These are phyloP conservation scores for Suillus clintonianus DNA, from an alignment of 768 basidiomycete species.

Conservation along the genomic window DNA sequence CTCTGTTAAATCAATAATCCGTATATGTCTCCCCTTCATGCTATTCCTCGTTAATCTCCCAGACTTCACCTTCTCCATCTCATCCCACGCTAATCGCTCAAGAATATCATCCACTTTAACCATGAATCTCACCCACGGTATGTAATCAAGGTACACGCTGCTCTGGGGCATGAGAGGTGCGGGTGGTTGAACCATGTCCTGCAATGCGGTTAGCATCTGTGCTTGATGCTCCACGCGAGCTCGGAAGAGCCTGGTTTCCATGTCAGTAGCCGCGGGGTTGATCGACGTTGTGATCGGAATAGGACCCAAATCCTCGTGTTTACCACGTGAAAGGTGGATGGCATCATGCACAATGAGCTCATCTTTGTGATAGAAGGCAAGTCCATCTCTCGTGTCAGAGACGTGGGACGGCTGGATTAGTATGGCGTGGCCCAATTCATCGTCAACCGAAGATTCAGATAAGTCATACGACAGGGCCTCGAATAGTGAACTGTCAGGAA, in stretches of 20 bases:
- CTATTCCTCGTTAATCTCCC: conserved; percentile 65
- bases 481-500: conserved; percentile 12
- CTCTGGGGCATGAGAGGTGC: conserved; percentile 45
- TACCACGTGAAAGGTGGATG: conserved; percentile 50
- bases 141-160: conserved; percentile 64
- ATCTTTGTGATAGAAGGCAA: conserved; percentile 45
- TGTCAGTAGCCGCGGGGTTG: conserved; percentile 31
- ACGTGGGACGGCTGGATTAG: conserved; percentile 30
- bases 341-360: conserved; percentile 49
- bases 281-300: conserved; percentile 35
- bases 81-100: conserved; percentile 36
- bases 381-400: conserved; percentile 18
- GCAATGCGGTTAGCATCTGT: conserved; percentile 47
- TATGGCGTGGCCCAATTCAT: conserved; percentile 55
- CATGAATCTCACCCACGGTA: conserved; percentile 67
- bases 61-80: conserved; percentile 21
- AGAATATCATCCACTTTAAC: conserved; percentile 61
- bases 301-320: conserved; percentile 31
- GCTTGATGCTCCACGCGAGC: conserved; percentile 48
- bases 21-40: conserved; percentile 41
- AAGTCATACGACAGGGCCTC: conserved; percentile 32
- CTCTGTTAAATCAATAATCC: conserved; percentile 43
- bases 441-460: conserved; percentile 45
- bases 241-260: conserved; percentile 26
- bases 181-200: conserved; percentile 45